These are phyloP conservation scores for Cantharellus anzutake DNA, from an alignment of 768 basidiomycete genomes.

Conservation along the genomic window DNA sequence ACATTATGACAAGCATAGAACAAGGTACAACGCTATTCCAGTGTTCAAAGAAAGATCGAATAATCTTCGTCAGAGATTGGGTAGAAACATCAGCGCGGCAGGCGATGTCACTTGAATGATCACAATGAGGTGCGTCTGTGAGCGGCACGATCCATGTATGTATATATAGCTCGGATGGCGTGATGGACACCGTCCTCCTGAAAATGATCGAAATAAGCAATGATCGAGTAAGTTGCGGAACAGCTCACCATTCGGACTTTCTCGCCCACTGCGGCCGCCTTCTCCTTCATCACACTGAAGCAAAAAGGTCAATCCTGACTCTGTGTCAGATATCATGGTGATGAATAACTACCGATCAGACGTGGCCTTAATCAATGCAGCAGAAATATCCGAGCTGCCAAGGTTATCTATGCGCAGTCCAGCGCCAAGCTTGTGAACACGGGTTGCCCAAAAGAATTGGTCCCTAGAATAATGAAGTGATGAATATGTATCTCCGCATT, in stretches of 20 bases:
- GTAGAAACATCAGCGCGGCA: too few relatives aligned
- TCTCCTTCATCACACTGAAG: constrained; percentile 38
- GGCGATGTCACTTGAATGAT: not conserved
- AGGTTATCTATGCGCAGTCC: constrained; percentile 29
- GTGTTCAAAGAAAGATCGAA: too few relatives aligned
- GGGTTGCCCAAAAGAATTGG: constrained; percentile 44
- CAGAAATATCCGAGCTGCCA: constrained; percentile 27
- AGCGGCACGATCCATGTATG: constrained; percentile 27
- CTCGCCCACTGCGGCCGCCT: constrained; percentile 29
- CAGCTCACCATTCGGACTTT: constrained; percentile 22
- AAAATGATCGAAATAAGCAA: not conserved
- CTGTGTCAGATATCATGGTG: not conserved
- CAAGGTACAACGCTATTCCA: too few relatives aligned
- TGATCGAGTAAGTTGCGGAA: not conserved
- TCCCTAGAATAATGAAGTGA: constrained; percentile 17
- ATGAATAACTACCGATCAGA: constrained; percentile 25
- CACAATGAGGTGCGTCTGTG: not conserved
- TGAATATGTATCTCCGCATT: not conserved
- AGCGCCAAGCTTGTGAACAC: constrained; percentile 44
- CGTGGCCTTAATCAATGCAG: constrained; percentile 38
- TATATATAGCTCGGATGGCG: constrained; percentile 38
- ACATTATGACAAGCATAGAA: too few relatives aligned
- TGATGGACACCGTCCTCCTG: constrained; percentile 40
- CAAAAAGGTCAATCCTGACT: not conserved
- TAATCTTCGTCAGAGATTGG: too few relatives aligned